Evolutionary conservation across 2,329 filamentous ascomycete genomes (phyloP), one percentile per base, ranked within the genome.

Genomic region (Apiospora phragmitis): DNA sequence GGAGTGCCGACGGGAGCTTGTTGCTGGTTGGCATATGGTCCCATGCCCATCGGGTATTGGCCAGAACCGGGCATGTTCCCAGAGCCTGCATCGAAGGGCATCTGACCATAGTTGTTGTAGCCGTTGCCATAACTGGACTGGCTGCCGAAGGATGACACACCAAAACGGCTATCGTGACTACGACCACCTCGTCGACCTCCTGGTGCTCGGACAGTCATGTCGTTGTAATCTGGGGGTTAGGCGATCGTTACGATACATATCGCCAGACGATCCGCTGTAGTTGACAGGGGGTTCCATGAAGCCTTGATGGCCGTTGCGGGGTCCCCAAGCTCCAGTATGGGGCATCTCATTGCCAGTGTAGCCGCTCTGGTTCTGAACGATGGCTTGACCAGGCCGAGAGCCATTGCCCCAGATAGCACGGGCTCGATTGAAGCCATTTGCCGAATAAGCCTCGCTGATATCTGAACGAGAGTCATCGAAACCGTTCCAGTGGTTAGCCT

Each of bases 381-480:
- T 26, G 68, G 67, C 71, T 16, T 55, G 67, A n/a, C 43, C 45
- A 71, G 78, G 72, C 18, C 81, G 77, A 76, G 88, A 88, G 66
- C 82, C 80, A 59, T 80, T 85, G 73, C 81, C 84, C 89, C 89
- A 91, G 69, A 90, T 88, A 67, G 84, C 85, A 55, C 88, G 85
- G 70, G 85, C 79, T 67, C 88, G 86, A 70, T 84, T 86, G 78
- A 89, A 88, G 5, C 84, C 83, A 49, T 84, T 84, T 29, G 83
- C 77, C 21, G 88, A 86, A 68, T 88, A 74, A 43, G 85, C 79
- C 74, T 91, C 89, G 76, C 86, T 87, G 43, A 85, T 84, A 70
- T 91, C 89, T 14, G 88, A 88, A 68, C 85, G 84, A 74, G 81
- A 79, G 76, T 91, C 89, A 26, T 91, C 89, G 59, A 81, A 81